Base-by-base conservation (phyloP, 495 filamentous ascomycete genomes). In the Podospora pseudoanserina region DNA sequence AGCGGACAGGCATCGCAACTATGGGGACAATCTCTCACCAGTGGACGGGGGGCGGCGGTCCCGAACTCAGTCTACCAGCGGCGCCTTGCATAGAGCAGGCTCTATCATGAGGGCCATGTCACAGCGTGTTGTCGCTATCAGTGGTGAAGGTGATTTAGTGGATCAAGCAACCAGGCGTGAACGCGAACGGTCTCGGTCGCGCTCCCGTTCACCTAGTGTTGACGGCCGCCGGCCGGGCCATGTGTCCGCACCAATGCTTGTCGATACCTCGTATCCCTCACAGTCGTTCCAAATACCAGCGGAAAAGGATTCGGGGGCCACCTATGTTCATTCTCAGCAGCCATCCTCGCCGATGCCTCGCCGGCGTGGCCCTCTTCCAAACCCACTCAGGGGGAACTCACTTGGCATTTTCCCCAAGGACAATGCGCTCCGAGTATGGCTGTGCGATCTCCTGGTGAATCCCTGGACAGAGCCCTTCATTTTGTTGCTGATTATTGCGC, bases 101-200 rank as follows among this genome's bases (percentile, higher is more conserved):
- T 96, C 94, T 4, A 95, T 98, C 73, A 89, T 99, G 78, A 91
- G 93, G 71, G 93, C 93, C 71, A 96, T 98, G 88, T 97, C 96
- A 20, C 93, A 97, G 79, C 93, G 95, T 78, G 93, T 99, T 66
- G 95, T 98, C 73, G 97, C 97, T 76, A 83, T 99, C 67, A 96
- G 94, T 80, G 96, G 95, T 74, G 87, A 89, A 60, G 80, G 78
- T 2, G 93, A 97, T 70, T 80, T 92, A 49, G 84, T 95, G 20
- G 92, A 94, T 70, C 89, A 92, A 69, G 86, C 85, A n/a, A 84
- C 90, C 30, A 82, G 86, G 64, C 84, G 90, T 68, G 87, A 92
- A 67, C 88, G 90, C 20, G 80, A 79, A 28, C 79, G 80, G 61
- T 83, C 53, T 67, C 87, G 90, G 19, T 84, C 82, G 23, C 80